These are phyloP conservation scores for Zymoseptoria brevis DNA, from an alignment of 2,329 filamentous ascomycete genomes.

Conservation along the genomic window DNA sequence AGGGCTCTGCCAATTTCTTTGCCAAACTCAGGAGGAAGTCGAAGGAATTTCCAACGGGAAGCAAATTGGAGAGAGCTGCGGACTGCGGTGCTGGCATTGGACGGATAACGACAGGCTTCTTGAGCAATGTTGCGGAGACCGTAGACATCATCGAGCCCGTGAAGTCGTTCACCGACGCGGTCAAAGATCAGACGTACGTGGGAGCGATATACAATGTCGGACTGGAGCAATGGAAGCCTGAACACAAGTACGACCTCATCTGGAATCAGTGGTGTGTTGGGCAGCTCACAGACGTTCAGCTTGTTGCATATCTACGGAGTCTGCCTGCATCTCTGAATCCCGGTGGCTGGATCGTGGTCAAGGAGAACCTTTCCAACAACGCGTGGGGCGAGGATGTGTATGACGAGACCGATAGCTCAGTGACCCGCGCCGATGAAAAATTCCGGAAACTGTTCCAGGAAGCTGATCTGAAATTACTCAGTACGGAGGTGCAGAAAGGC, in stretches of 20 bases:
- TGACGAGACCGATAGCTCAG: slow-evolving; percentile 66
- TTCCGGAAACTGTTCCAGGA: slow-evolving; percentile 62
- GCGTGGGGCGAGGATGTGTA: slow-evolving; percentile 55
- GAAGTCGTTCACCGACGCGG: slow-evolving; percentile 62
- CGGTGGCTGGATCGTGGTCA: slow-evolving; percentile 58
- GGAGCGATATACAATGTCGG: slow-evolving; percentile 65
- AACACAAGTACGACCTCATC: slow-evolving; percentile 61
- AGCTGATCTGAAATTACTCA: slow-evolving; percentile 61
- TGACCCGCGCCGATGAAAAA: slow-evolving; percentile 68
- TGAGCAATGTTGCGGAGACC: slow-evolving; percentile 59
- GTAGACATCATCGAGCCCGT: slow-evolving; percentile 86
- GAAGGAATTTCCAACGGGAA: slow-evolving; percentile 19
- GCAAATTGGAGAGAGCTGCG: slow-evolving; percentile 37
- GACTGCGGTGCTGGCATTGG: slow-evolving; percentile 69
- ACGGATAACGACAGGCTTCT: slow-evolving; percentile 67
- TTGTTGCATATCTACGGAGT: slow-evolving; percentile 58
- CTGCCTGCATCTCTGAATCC: slow-evolving; percentile 46
- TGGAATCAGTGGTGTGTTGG: slow-evolving; percentile 90
- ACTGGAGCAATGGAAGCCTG: slow-evolving; percentile 60
- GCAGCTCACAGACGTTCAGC: slow-evolving; percentile 66
- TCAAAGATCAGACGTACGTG: slow-evolving; percentile 44
- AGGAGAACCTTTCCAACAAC: slow-evolving; percentile 66
- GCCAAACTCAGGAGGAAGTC: slow-evolving; percentile 51
- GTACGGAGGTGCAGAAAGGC: slow-evolving; percentile 63
- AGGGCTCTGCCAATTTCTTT: slow-evolving; percentile 61